phyloP scores from a whole-genome alignment of 225 moss, liverwort and hornwort species.

The Anthoceros angustus region DNA sequence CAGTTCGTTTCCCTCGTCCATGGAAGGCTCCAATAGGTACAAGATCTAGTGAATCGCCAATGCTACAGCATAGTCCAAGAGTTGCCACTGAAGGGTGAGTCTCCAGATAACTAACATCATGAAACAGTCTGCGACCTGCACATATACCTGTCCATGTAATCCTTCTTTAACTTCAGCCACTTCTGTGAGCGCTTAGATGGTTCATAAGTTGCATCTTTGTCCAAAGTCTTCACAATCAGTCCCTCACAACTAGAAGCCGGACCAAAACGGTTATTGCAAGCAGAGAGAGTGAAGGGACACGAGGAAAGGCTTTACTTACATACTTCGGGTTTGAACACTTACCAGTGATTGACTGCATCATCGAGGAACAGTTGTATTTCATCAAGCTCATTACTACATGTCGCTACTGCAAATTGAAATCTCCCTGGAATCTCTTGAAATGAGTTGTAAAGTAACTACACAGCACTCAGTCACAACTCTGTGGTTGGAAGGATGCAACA shows the following conservation, averaged over 20 bases:
- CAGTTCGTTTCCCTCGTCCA: constrained; percentile 91
- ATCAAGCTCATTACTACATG: constrained; percentile 77
- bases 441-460: constrained; percentile 71
- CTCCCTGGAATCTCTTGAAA: constrained; percentile 67
- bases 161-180: constrained; percentile 99
- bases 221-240: constrained; percentile 87
- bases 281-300: background rate
- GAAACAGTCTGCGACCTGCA: background rate
- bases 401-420: constrained; percentile 79
- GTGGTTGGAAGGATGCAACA: background rate
- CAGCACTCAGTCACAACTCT: background rate
- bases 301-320: background rate
- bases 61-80: constrained; percentile 24
- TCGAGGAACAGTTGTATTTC: constrained; percentile 94
- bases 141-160: constrained; percentile 75
- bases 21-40: constrained; percentile 94
- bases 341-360: constrained; percentile 80
- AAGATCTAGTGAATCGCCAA: constrained; percentile 95
- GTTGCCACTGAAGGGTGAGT: background rate
- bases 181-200: constrained; percentile 92
- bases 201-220: constrained; percentile 91
- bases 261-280: background rate
- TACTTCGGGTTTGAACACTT: background rate
- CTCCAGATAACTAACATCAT: background rate
- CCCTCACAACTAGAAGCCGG: constrained; percentile 66